phyloP scores from a whole-genome alignment of 805 yeast genomes.

The Saccharomycopsis microspora region DNA sequence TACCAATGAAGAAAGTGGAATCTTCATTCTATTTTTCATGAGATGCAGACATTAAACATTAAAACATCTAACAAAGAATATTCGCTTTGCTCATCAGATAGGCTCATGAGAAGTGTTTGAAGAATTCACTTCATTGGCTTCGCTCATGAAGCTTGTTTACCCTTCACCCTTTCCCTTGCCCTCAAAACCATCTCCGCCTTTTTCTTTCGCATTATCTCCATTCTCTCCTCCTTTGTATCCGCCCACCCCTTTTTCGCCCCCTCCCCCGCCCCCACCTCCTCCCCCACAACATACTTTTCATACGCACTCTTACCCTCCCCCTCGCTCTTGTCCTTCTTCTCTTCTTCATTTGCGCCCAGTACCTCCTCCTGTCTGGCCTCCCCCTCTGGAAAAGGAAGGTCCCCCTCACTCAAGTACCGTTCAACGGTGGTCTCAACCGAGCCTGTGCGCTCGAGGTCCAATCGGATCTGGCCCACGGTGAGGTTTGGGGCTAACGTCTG shows the following conservation, averaged over 20 bases:
- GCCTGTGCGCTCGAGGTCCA: slow-evolving; percentile 66
- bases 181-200: slow-evolving; percentile 46
- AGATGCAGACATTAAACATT: no score
- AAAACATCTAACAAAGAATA: no score
- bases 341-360: not conserved
- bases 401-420: slow-evolving; percentile 48
- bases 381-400: slow-evolving; percentile 43
- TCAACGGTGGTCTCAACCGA: slow-evolving; percentile 76
- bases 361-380: slow-evolving; percentile 16
- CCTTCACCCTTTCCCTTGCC: slow-evolving; percentile 49
- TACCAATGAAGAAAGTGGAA: no score
- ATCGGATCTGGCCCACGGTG: slow-evolving; percentile 56
- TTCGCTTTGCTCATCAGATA: no score
- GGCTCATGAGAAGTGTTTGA: no score
- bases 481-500: slow-evolving; percentile 71
- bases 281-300: slow-evolving; percentile 14
- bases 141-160: not conserved
- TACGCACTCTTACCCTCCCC: slow-evolving; percentile 1
- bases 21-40: no score
- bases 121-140: no score
- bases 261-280: slow-evolving; percentile 7
- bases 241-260: slow-evolving; percentile 26
- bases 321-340: slow-evolving; percentile 17
- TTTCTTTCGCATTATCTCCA: slow-evolving; percentile 33
- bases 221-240: slow-evolving; percentile 30